These are phyloP conservation scores for Aspergillus sp. DNA, from an alignment of 2,329 filamentous ascomycete genomes.

Conservation along the genomic window DNA sequence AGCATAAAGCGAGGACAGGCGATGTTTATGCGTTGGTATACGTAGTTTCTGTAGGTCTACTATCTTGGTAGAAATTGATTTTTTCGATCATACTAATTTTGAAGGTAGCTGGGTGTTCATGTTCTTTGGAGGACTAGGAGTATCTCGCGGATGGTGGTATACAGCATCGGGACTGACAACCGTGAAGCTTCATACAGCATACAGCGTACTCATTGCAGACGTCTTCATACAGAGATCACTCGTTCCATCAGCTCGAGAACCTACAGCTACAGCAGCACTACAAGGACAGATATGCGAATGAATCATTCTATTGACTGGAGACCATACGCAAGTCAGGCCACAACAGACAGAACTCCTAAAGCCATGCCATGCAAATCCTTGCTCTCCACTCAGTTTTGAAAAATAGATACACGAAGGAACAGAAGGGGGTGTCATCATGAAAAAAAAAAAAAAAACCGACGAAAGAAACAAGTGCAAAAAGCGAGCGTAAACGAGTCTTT, in stretches of 20 bases:
- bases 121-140: too few species aligned
- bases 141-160: too few species aligned
- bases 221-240: too few species aligned
- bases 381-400: slow-evolving; percentile 1
- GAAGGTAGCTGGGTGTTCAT: too few species aligned
- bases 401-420: slow-evolving; percentile 9
- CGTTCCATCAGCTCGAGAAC: too few species aligned
- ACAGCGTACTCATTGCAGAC: too few species aligned
- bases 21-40: too few species aligned
- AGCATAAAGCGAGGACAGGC: background rate
- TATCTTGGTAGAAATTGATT: too few species aligned
- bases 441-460: background rate
- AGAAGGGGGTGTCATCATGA: slow-evolving; percentile 2
- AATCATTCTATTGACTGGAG: background rate
- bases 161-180: too few species aligned
- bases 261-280: background rate
- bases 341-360: slow-evolving; percentile 1
- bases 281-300: background rate
- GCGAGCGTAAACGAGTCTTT: slow-evolving; percentile 9
- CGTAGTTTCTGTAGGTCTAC: too few species aligned
- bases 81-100: too few species aligned
- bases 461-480: slow-evolving; percentile 1
- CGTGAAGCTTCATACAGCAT: too few species aligned
- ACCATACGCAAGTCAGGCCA: background rate
- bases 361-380: background rate